Percentiles rank a stretch among this genome's conserved stretches.
phyloP scores from a whole-genome alignment of 2,329 filamentous ascomycete genomes.

The Chlorencoelia australis region DNA sequence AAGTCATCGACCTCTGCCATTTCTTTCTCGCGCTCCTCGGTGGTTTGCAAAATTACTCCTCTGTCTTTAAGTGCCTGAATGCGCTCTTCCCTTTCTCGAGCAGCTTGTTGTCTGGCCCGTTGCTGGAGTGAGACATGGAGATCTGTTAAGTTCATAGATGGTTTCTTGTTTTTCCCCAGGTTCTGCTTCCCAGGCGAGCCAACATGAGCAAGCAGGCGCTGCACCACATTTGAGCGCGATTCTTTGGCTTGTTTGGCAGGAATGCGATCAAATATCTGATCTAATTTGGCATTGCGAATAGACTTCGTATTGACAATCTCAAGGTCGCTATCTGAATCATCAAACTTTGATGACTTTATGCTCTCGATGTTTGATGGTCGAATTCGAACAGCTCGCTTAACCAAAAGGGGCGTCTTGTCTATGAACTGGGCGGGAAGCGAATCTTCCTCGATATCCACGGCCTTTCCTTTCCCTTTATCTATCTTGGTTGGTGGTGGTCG shows the following conservation, averaged over 20 bases:
- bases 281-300: constrained; percentile 37
- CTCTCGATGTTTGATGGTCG: constrained; percentile 31
- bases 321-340: constrained; percentile 38
- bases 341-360: constrained; percentile 26
- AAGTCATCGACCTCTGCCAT: constrained; percentile 80
- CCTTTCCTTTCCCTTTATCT: constrained; percentile 55
- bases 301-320: constrained; percentile 27
- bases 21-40: constrained; percentile 76
- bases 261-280: constrained; percentile 59
- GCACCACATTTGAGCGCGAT: constrained; percentile 50
- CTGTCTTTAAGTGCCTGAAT: constrained; percentile 68
- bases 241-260: constrained; percentile 55
- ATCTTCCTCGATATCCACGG: constrained; percentile 27
- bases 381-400: constrained; percentile 29
- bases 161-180: constrained; percentile 33
- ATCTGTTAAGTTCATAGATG: constrained; percentile 57
- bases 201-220: constrained; percentile 68
- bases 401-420: constrained; percentile 17
- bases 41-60: constrained; percentile 72
- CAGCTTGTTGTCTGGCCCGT: constrained; percentile 71
- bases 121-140: constrained; percentile 58
- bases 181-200: constrained; percentile 48
- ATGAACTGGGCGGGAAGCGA: constrained; percentile 5
- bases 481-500: constrained; percentile 17
- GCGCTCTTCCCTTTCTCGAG: constrained; percentile 63